These are phyloP conservation scores for Oryza meyeriana DNA, from an alignment of 176 grass and related monocot species.

Conservation along the genomic window DNA sequence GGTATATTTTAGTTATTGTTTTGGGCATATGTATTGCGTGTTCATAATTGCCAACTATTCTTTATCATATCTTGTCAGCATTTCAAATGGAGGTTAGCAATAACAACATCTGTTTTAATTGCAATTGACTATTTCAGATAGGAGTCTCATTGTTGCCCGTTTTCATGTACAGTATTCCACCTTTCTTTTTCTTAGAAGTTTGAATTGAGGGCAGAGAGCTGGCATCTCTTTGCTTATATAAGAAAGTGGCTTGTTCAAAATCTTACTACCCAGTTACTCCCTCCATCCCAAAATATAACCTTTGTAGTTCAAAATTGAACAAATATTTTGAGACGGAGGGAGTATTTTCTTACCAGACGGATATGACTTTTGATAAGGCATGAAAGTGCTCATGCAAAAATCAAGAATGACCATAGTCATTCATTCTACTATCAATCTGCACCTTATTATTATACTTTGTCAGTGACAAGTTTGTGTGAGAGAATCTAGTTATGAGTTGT, in stretches of 20 bases:
- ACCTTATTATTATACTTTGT: not conserved
- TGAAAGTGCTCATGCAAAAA: no score
- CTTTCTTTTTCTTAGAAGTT: not conserved
- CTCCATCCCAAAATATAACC: no score
- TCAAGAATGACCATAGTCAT: not conserved
- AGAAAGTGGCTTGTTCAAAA: not conserved
- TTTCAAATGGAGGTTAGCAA: not conserved
- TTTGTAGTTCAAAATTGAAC: no score
- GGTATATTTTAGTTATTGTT: conserved; percentile 41
- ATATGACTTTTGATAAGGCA: not conserved
- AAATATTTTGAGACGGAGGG: no score
- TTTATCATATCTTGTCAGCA: not conserved
- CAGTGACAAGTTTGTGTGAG: not conserved
- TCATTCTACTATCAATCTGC: not conserved
- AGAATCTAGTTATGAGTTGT: not conserved
- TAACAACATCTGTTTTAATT: not conserved
- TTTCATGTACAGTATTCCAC: not conserved
- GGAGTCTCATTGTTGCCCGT: not conserved
- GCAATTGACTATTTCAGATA: not conserved
- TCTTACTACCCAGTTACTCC: no score
- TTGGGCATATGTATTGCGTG: not conserved
- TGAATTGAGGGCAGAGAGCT: not conserved
- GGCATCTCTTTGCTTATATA: conserved; percentile 1
- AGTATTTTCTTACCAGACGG: no score
- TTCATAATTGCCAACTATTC: not conserved